Percentiles rank a stretch among this genome's conserved stretches.
Conservation (phyloP, 805 yeast genomes). For the Ogataea siamensis region DNA sequence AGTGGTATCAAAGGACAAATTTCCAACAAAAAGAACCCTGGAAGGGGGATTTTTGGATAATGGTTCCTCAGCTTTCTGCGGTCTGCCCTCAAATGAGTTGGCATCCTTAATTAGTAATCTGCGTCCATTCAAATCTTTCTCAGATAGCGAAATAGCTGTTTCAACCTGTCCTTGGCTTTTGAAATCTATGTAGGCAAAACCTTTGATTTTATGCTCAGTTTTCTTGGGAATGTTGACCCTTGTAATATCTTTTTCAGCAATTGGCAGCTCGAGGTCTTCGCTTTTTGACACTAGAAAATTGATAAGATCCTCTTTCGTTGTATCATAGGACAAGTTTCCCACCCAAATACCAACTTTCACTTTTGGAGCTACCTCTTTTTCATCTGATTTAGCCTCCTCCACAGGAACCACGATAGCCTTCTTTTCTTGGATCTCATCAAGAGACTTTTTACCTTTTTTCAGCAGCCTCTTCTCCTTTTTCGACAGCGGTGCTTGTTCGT, state of each 20-base stretch:
- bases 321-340: constrained; percentile 86
- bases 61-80: constrained; percentile 45
- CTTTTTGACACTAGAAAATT: constrained; percentile 59
- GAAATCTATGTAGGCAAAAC: constrained; percentile 92
- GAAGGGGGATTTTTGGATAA: constrained; percentile 82
- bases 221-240: constrained; percentile 80
- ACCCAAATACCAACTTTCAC: constrained; percentile 75
- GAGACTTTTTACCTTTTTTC: constrained; percentile 70
- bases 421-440: constrained; percentile 49
- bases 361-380: constrained; percentile 8
- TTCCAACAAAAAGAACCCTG: constrained; percentile 87
- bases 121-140: constrained; percentile 75
- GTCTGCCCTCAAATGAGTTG: constrained; percentile 83
- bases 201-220: constrained; percentile 64
- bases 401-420: constrained; percentile 33
- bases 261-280: constrained; percentile 17
- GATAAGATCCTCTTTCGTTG: constrained; percentile 69
- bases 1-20: constrained; percentile 88
- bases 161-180: constrained; percentile 55
- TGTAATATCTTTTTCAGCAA: constrained; percentile 59
- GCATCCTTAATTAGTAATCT: constrained; percentile 82
- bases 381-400: constrained; percentile 5
- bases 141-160: constrained; percentile 66
- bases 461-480: constrained; percentile 85
- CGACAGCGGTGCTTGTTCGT: constrained; percentile 77